Evolutionary conservation across 306 rosid species (phyloP).

Genomic region (Leucaena leucocephala): DNA sequence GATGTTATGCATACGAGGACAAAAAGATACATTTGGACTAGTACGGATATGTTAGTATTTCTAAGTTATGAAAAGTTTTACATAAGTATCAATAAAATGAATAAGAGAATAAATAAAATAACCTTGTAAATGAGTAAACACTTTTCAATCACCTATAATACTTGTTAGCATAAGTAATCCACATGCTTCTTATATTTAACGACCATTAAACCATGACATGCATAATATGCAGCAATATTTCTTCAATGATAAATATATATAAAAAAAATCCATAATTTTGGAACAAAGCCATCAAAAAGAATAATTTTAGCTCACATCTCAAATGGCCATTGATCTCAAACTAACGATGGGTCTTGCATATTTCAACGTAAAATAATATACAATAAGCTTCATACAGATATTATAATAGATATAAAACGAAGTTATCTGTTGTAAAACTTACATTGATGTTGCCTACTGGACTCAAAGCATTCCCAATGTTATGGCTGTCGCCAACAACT

Average conservation of each 20-base stretch:
- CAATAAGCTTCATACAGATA: constrained; percentile 5
- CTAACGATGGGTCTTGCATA: constrained; percentile 10
- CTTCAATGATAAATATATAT: constrained; percentile 25
- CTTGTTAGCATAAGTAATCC: constrained; percentile 3
- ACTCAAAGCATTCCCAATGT: constrained; percentile 54
- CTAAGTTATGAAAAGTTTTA: neutral
- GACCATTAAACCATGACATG: constrained; percentile 20
- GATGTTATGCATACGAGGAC: neutral
- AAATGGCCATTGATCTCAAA: constrained; percentile 31
- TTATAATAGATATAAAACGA: constrained; percentile 19
- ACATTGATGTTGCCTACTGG: constrained; percentile 54
- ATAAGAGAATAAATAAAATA: constrained; percentile 4
- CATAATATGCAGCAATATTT: constrained; percentile 29
- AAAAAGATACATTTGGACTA: neutral
- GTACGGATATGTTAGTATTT: neutral
- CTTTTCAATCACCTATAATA: neutral
- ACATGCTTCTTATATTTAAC: neutral
- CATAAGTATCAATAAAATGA: constrained; percentile 8
- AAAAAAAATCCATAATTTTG: constrained; percentile 24
- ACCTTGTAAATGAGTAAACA: neutral
- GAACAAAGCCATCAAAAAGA: constrained; percentile 5
- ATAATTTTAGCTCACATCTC: constrained; percentile 6
- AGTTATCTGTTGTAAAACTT: constrained; percentile 47
- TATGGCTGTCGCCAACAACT: constrained; percentile 80
- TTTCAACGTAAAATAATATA: constrained; percentile 14